Evolutionary conservation across 116 monocot genomes (phyloP).

Genomic region (Zostera marina): DNA sequence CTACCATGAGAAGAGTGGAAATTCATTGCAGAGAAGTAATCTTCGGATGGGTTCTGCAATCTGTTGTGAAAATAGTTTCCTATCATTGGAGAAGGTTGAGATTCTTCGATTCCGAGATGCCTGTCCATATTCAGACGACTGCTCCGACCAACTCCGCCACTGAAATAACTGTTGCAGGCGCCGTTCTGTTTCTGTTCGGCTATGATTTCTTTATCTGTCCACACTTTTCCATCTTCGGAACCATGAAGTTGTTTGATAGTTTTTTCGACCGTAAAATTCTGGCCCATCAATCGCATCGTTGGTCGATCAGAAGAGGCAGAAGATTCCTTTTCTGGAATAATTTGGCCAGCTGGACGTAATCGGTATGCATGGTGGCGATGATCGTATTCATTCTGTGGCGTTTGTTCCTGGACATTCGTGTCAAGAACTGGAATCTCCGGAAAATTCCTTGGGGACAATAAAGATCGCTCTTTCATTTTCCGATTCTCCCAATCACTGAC

Average conservation of each 20-base stretch:
- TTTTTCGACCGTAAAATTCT: conserved; percentile 44
- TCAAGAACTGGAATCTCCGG: conserved; percentile 15
- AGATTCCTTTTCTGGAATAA: conserved; percentile 5
- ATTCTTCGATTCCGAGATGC: too few species aligned
- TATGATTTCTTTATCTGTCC: conserved; percentile 35
- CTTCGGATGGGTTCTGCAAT: neutral
- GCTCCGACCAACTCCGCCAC: neutral
- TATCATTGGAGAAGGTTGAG: conserved; percentile 3
- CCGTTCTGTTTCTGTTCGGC: conserved; percentile 4
- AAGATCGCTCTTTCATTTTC: conserved; percentile 14
- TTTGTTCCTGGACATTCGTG: neutral
- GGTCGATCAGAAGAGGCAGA: conserved; percentile 19
- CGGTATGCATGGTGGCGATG: neutral
- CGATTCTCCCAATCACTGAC: conserved; percentile 1
- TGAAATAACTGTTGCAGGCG: neutral
- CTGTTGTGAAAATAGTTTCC: conserved; percentile 6
- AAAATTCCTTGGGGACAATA: conserved; percentile 1
- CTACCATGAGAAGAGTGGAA: too few species aligned
- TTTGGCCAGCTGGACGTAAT: conserved; percentile 5
- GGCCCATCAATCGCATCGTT: conserved; percentile 86
- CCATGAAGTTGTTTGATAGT: conserved; percentile 13
- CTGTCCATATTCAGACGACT: too few species aligned
- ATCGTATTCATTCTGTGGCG: conserved; percentile 2
- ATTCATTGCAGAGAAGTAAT: conserved; percentile 1
- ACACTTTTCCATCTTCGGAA: conserved; percentile 28